Conservation (phyloP, 1,284 basidiomycete species). For the Puccinia triticina region DNA sequence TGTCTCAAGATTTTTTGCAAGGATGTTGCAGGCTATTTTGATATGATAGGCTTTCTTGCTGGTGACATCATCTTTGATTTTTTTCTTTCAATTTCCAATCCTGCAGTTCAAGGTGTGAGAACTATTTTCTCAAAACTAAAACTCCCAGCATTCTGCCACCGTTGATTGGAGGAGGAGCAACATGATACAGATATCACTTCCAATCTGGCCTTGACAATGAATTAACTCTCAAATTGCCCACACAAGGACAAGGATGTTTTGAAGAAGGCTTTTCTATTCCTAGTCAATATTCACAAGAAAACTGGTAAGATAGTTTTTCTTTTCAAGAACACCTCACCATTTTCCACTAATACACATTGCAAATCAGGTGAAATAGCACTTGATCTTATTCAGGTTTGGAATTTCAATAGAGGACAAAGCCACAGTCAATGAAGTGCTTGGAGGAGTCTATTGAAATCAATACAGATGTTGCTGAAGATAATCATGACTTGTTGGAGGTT, state of each 20-base stretch:
- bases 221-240: background rate
- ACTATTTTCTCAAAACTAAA: background rate
- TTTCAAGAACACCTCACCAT: too few species aligned
- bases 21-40: background rate
- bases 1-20: background rate
- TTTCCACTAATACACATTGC: too few species aligned
- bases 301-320: too few species aligned
- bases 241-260: background rate
- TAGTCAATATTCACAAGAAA: background rate
- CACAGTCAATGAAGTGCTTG: too few species aligned
- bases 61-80: background rate
- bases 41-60: background rate
- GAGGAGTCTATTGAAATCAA: too few species aligned
- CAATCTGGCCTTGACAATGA: background rate
- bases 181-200: background rate
- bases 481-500: too few species aligned
- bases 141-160: background rate
- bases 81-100: background rate
- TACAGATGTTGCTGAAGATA: too few species aligned
- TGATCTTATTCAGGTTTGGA: background rate
- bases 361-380: too few species aligned
- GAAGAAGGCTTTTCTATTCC: background rate
- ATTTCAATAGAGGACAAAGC: too few species aligned
- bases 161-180: background rate
- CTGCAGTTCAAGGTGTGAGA: conserved; percentile 2